phyloP scores from a whole-genome alignment of 1,139 yeast species.

The Pneumocystis jirovecii region DNA sequence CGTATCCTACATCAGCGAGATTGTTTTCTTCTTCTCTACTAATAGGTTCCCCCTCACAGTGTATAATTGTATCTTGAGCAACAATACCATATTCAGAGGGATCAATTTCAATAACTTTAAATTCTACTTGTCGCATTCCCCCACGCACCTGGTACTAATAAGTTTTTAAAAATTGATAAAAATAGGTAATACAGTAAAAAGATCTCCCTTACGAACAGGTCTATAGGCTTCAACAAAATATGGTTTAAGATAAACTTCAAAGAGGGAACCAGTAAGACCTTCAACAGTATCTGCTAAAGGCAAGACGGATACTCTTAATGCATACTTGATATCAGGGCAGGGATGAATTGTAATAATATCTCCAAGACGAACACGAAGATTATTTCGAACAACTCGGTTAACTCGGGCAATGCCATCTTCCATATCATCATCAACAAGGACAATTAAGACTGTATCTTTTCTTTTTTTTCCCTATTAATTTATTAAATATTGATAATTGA shows the following conservation, averaged over 20 bases:
- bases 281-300: constrained; percentile 98
- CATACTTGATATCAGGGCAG: constrained; percentile 91
- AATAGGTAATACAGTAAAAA: constrained; percentile 48
- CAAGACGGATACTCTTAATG: constrained; percentile 71
- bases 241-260: constrained; percentile 92
- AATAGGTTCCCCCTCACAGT: constrained; percentile 98
- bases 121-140: constrained; percentile 98
- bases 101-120: constrained; percentile 94
- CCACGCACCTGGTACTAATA: constrained; percentile 38
- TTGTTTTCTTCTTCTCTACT: constrained; percentile 96
- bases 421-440: constrained; percentile 77
- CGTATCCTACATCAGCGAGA: constrained; percentile 93
- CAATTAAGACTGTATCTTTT: constrained; percentile 94
- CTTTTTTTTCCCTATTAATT: constrained; percentile 64
- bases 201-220: constrained; percentile 96
- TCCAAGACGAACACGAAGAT: constrained; percentile 84
- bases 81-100: constrained; percentile 96
- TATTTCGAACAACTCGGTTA: constrained; percentile 91
- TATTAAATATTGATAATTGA: not conserved
- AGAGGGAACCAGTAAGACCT: constrained; percentile 94
- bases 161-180: not conserved
- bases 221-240: constrained; percentile 97
- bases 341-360: constrained; percentile 85
- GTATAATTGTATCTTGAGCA: constrained; percentile 95
- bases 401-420: constrained; percentile 90